Conservation (phyloP, 108 stramenopile genomes). For the Seminavis robusta region DNA sequence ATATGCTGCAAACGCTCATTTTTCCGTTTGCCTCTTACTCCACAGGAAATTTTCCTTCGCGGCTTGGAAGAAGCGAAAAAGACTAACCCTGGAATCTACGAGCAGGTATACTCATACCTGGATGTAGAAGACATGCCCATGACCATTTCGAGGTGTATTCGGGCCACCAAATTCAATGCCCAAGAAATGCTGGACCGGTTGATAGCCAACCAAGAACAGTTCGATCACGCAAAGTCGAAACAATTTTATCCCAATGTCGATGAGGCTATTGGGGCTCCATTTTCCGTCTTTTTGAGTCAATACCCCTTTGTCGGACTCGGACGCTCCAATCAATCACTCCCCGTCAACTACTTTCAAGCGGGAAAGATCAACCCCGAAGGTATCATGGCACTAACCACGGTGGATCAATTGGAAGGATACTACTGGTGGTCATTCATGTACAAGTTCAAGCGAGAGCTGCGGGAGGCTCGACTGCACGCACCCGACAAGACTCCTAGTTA, state of each 20-base stretch:
- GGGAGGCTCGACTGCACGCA: constrained; percentile 15
- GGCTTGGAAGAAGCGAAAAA: constrained; percentile 14
- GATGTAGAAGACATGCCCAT: constrained; percentile 49
- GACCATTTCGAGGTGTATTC: constrained; percentile 44
- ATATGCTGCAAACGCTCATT: too few relatives aligned
- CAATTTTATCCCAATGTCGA: constrained; percentile 38
- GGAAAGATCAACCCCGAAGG: constrained; percentile 41
- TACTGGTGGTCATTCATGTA: constrained; percentile 46
- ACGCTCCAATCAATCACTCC: constrained; percentile 31
- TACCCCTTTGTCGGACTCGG: constrained; percentile 36
- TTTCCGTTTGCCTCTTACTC: too few relatives aligned
- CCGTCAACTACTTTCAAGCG: constrained; percentile 37
- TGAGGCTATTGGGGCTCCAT: constrained; percentile 19
- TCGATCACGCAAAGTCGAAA: constrained; percentile 18
- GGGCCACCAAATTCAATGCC: constrained; percentile 48
- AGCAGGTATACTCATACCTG: constrained; percentile 27
- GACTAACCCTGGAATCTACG: constrained; percentile 7
- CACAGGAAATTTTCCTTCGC: constrained; percentile 27
- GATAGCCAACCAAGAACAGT: constrained; percentile 15
- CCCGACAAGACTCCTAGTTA: too few relatives aligned
- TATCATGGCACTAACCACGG: constrained; percentile 20
- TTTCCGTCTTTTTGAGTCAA: constrained; percentile 43
- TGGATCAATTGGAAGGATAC: constrained; percentile 14
- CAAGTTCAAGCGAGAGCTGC: constrained; percentile 27
- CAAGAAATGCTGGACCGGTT: constrained; percentile 28